These are phyloP conservation scores for Populus davidiana DNA, from an alignment of 345 rosid species.

Conservation along the genomic window DNA sequence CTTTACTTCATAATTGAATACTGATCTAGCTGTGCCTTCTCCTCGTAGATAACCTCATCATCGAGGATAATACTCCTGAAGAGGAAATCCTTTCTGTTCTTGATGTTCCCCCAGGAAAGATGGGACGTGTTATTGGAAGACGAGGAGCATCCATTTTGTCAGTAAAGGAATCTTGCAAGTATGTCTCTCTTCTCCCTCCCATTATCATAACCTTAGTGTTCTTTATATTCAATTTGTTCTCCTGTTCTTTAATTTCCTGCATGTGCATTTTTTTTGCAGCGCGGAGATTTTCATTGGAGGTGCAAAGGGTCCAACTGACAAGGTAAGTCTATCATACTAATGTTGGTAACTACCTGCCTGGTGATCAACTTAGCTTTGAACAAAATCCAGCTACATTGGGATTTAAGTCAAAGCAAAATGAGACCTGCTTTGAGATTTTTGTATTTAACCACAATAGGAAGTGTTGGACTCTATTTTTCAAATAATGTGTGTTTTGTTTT, in stretches of 20 bases:
- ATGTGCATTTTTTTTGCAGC: conserved; percentile 36
- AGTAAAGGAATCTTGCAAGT: conserved; percentile 88
- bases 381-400: neutral
- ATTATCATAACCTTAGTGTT: neutral
- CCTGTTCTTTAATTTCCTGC: conserved; percentile 9
- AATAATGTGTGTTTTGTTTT: neutral
- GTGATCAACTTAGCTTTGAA: neutral
- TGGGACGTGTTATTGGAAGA: conserved; percentile 89
- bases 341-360: neutral
- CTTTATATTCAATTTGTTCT: neutral
- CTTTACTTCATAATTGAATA: neutral
- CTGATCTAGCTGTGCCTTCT: conserved; percentile 6
- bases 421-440: neutral
- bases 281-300: conserved; percentile 87
- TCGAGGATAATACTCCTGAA: conserved; percentile 47
- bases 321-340: conserved; percentile 46
- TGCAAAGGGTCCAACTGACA: conserved; percentile 83
- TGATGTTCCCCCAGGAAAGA: conserved; percentile 80
- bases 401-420: neutral
- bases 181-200: conserved; percentile 5
- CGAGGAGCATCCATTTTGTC: conserved; percentile 76
- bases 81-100: conserved; percentile 82
- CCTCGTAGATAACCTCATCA: conserved; percentile 46
- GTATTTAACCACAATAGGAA: neutral
- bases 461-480: neutral